Evolutionary conservation across 805 yeast genomes (phyloP), one percentile per base, ranked within the genome.

Genomic region (Zygotorulaspora danielsina): DNA sequence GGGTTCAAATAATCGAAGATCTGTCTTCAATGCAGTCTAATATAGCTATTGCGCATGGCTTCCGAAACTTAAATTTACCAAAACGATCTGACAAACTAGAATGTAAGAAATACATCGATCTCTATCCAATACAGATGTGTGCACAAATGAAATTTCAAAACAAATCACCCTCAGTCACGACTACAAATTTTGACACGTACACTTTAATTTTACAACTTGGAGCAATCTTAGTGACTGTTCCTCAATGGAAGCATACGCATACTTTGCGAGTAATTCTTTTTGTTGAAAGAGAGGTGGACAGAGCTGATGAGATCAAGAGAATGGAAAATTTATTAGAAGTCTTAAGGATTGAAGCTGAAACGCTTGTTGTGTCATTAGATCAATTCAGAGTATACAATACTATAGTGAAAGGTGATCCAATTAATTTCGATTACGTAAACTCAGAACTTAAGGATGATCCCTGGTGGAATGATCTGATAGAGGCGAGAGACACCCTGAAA

Each of bases 61-160:
- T 93, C 51, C 73, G 78, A 11, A 56, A 69, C 4, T 57, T 90
- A 40, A 67, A 73, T 8, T 64, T 88, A n/a, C 97, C 97, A 0
- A 51, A 45, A 8, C 69, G 63, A 30, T 42, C 59, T 3, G 58
- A 56, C 10, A 50, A 55, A 2, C 53, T 56, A 11, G 50, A 54
- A 1, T 53, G 62, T 19, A 72, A 70, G 45, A 71, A 73, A 46
- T 81, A 67, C 49, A 88, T 93, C 53, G 99, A 93, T 59, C 65
- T 93, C 26, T 93, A 94, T 60, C 98, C 99, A 0, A 89, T 93
- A 49, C 98, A 93, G 55, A 93, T 93, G 97, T 81, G 94, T 3
- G 90, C 95, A 0, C 78, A 80, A 30, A 76, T 86, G 36, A 50
- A 44, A 26, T 36, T 41, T 1, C 44, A 46, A 12, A 38, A 44